Base-by-base conservation (phyloP, 352 stramenopile species). In the Pythium angustatum region DNA sequence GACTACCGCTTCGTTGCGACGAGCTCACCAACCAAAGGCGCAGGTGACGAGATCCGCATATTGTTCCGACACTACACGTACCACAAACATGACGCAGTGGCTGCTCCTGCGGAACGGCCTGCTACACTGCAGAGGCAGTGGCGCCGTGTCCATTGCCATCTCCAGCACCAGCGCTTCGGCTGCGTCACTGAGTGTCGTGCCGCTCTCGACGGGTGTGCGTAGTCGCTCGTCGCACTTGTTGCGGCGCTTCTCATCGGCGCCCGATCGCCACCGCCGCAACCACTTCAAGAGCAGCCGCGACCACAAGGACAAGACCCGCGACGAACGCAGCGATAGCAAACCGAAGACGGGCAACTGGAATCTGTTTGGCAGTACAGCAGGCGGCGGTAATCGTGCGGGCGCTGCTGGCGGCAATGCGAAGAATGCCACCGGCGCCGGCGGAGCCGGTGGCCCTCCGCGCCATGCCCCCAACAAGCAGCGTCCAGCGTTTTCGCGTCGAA, bases 261-360 rank as follows among this genome's bases (percentile, higher is more conserved):
- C 75, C 9, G 79, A 90, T 26, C 73, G 72, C 48, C 77, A 78
- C 44, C 77, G 81, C 52, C 79, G 76, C 53, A 76, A 78, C 56
- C 78, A 90, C 36, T 75, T 87, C 22, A 77, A 78, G 59, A 74
- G 72, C 68, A 76, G 68, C 70, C 78, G 74, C 64, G 70, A 79
- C 49, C 52, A 79, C 31, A 77, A 75, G 62, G 62, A 73, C 38
- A 68, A 72, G 31, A 3, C 30, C 14, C 52, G 40, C 34, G 50
- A 62, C 31, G 43, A 68, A 22, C n/a, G 31, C 53, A 41, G 19
- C 41, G 48, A 66, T n/a, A 26, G 51, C 15, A 43, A 52, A 24
- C 71, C 48, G 38, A 63, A 40, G 43, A 14, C 41, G n/a, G 59
- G 62, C 53, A 77, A 72, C 34, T 76, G 65, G 72, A 69, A 69